A percentile compares a stretch with the other conserved stretches of the same genome.
Conservation (phyloP, 176 grass and related monocot genomes). For the Carex myosuroides region DNA sequence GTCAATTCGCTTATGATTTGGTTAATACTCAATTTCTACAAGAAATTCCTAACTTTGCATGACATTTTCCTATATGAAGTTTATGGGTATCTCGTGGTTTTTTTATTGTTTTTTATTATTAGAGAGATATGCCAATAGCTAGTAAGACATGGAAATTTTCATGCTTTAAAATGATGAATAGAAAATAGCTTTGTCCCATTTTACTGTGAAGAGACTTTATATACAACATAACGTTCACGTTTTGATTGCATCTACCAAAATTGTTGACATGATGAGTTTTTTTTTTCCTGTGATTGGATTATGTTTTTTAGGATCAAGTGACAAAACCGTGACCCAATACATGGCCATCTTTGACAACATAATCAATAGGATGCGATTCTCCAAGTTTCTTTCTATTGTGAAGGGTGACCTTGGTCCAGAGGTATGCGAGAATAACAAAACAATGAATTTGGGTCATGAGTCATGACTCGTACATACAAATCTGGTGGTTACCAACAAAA, state of each 20-base stretch:
- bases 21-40: too few species aligned
- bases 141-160: not conserved
- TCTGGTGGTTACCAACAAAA: not conserved
- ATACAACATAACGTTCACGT: not conserved
- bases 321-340: slow-evolving; percentile 47
- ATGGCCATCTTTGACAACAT: slow-evolving; percentile 64
- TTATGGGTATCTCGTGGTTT: too few species aligned
- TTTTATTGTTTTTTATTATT: too few species aligned
- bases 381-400: slow-evolving; percentile 62
- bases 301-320: slow-evolving; percentile 19
- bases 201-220: not conserved
- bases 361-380: slow-evolving; percentile 58
- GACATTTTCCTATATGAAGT: too few species aligned
- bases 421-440: not conserved
- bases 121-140: not conserved
- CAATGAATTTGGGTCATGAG: not conserved
- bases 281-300: not conserved
- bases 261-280: not conserved
- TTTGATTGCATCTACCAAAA: not conserved
- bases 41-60: too few species aligned
- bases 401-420: slow-evolving; percentile 41
- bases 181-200: not conserved
- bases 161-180: not conserved
- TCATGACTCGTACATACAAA: not conserved
- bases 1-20: not conserved